These are phyloP conservation scores for Phytopythium litorale DNA, from an alignment of 352 stramenopile species.

Conservation along the genomic window DNA sequence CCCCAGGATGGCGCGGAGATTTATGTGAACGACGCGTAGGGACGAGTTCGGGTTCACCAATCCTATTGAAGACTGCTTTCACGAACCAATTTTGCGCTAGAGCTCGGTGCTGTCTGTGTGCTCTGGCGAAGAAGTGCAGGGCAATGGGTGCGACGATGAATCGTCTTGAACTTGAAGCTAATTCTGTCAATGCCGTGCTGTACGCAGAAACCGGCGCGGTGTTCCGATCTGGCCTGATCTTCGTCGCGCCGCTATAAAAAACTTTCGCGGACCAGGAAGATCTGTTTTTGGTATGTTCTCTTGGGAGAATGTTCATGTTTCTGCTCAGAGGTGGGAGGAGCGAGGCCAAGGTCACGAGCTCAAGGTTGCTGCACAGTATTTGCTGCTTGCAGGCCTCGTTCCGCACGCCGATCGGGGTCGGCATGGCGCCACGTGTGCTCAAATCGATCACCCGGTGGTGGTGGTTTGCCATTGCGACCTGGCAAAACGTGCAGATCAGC, in stretches of 20 bases:
- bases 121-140: no score
- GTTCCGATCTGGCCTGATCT: neutral
- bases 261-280: no score
- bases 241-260: neutral
- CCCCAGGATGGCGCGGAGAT: constrained; percentile 62
- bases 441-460: neutral
- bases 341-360: neutral
- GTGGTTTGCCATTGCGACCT: neutral
- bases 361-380: neutral
- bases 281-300: neutral
- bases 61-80: neutral
- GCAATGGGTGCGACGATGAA: neutral
- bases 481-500: constrained; percentile 21
- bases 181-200: neutral
- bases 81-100: neutral
- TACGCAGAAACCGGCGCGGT: neutral
- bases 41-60: neutral
- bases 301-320: neutral
- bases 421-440: neutral
- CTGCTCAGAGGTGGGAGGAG: no score
- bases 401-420: neutral
- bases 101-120: neutral
- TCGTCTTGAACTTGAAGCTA: neutral
- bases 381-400: neutral
- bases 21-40: constrained; percentile 3